A percentile compares a stretch with the other conserved stretches of the same genome.
These are phyloP conservation scores for Colletotrichum musae DNA, from an alignment of 2,329 filamentous ascomycete genomes.

Conservation along the genomic window DNA sequence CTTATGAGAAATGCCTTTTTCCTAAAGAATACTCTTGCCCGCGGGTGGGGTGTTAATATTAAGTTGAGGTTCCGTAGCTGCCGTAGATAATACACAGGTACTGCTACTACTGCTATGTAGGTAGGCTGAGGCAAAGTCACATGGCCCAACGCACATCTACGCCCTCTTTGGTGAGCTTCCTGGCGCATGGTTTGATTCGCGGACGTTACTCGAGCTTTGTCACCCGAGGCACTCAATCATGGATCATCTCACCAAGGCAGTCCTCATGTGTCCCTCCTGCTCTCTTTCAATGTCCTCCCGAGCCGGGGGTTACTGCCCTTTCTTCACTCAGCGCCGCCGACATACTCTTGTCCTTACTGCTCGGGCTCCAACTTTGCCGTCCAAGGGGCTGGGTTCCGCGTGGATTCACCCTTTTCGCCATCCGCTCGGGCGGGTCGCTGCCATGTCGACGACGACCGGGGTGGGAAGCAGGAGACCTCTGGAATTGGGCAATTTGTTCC, in stretches of 20 bases:
- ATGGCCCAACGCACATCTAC: too few relatives aligned
- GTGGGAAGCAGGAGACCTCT: constrained; percentile 29
- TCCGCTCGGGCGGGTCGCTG: constrained; percentile 36
- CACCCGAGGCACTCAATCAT: neutral
- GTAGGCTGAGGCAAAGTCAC: too few relatives aligned
- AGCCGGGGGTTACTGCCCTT: neutral
- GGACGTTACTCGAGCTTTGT: constrained; percentile 23
- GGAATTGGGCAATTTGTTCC: constrained; percentile 39
- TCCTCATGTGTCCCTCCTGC: neutral
- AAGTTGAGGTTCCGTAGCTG: too few relatives aligned
- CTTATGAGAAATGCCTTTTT: too few relatives aligned
- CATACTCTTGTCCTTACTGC: neutral
- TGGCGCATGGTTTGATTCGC: neutral
- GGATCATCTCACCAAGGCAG: neutral
- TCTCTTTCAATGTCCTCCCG: too few relatives aligned
- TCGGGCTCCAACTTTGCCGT: constrained; percentile 19
- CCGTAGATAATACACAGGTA: too few relatives aligned
- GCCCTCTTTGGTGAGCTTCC: too few relatives aligned
- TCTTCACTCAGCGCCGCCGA: neutral
- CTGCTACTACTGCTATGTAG: too few relatives aligned
- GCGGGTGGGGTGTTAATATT: too few relatives aligned
- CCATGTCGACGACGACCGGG: constrained; percentile 34
- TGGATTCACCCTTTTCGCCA: constrained; percentile 24
- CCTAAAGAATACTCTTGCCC: too few relatives aligned
- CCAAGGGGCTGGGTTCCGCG: constrained; percentile 35